A percentile compares a stretch with the other conserved stretches of the same genome.
Conservation (phyloP, 202 grass and related monocot genomes). For the Schoenoplectus tabernaemontani region DNA sequence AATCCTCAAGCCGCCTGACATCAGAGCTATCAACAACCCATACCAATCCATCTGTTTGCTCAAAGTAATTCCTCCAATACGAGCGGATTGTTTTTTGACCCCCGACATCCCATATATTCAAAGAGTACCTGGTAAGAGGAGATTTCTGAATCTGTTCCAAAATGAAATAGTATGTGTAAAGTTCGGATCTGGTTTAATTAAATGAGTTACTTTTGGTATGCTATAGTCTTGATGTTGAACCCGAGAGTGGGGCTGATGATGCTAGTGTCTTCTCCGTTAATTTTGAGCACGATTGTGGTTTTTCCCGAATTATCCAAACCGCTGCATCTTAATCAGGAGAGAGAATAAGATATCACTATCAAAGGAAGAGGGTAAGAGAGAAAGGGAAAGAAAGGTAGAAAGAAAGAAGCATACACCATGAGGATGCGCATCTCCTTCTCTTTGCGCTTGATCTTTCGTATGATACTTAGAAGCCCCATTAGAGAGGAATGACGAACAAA, state of each 20-base stretch:
- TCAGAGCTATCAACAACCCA: constrained; percentile 95
- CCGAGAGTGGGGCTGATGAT: constrained; percentile 80
- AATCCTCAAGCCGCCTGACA: constrained; percentile 64
- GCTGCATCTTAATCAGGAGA: constrained; percentile 20
- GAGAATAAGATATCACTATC: neutral
- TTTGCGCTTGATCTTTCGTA: constrained; percentile 86
- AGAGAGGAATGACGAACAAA: neutral
- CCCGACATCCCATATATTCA: constrained; percentile 91
- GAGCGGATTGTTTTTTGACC: constrained; percentile 88
- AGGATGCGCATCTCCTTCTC: constrained; percentile 98
- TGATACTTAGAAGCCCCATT: constrained; percentile 92
- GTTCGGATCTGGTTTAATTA: neutral
- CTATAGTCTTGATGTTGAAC: constrained; percentile 92
- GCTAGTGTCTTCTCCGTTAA: constrained; percentile 79
- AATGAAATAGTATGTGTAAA: neutral
- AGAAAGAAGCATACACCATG: constrained; percentile 60
- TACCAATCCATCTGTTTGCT: constrained; percentile 81
- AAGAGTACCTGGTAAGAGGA: constrained; percentile 43
- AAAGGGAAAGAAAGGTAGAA: no score
- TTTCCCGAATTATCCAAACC: constrained; percentile 86
- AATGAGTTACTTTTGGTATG: constrained; percentile 55
- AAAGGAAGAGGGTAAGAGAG: neutral
- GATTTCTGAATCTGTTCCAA: neutral
- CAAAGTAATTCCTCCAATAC: constrained; percentile 96
- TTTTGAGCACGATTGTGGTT: constrained; percentile 77